Evolutionary conservation across 1,139 yeast genomes (phyloP).

Genomic region (Suhomyces yuchorum): DNA sequence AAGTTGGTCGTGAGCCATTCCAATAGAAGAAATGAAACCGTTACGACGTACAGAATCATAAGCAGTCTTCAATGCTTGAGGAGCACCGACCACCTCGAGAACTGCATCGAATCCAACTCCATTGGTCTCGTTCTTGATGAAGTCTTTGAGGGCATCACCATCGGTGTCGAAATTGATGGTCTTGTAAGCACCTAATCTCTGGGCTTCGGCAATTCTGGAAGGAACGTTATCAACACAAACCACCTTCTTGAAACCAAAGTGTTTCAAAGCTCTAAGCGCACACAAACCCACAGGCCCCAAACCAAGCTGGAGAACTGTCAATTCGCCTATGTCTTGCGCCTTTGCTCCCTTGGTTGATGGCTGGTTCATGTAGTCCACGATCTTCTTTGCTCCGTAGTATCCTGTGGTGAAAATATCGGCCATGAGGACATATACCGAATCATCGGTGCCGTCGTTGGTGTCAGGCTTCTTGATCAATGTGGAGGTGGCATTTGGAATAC

Average conservation of each 20-base stretch:
- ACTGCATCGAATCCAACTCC: conserved; percentile 56
- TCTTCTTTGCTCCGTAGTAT: conserved; percentile 56
- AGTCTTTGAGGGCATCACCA: conserved; percentile 26
- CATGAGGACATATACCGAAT: conserved; percentile 56
- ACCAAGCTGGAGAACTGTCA: conserved; percentile 55
- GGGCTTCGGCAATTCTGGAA: conserved; percentile 49
- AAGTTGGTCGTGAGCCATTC: conserved; percentile 61
- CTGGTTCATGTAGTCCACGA: conserved; percentile 39
- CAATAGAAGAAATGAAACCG: conserved; percentile 61
- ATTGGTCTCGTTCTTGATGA: conserved; percentile 33
- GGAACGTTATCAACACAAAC: conserved; percentile 56
- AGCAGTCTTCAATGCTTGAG: conserved; percentile 52
- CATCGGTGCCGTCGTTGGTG: conserved; percentile 32
- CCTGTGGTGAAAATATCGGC: conserved; percentile 72
- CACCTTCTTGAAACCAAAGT: conserved; percentile 48
- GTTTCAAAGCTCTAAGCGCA: conserved; percentile 49
- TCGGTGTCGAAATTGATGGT: conserved; percentile 47
- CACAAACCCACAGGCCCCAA: conserved; percentile 70
- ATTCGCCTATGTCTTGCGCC: conserved; percentile 29
- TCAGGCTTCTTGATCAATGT: conserved; percentile 49
- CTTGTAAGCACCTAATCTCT: conserved; percentile 43
- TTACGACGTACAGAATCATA: conserved; percentile 58
- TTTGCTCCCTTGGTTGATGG: conserved; percentile 19
- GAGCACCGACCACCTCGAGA: conserved; percentile 58
- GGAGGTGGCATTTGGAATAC: conserved; percentile 58